phyloP scores from a whole-genome alignment of 495 filamentous ascomycete species.

The Penicillium coprophilum region DNA sequence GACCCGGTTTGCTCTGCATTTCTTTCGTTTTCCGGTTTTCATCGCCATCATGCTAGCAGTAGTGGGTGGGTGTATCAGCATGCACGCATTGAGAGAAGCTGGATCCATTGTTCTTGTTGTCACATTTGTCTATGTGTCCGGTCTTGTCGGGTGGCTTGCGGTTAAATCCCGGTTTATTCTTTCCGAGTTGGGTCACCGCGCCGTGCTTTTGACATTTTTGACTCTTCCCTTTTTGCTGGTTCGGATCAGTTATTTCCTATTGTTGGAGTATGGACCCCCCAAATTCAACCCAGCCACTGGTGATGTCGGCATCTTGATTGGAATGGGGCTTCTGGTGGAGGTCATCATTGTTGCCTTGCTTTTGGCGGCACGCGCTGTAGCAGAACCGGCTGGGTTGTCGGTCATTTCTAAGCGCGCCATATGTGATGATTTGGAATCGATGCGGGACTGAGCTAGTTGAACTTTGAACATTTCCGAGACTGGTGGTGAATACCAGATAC shows the following conservation, averaged over 20 bases:
- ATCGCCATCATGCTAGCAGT: slow-evolving; percentile 29
- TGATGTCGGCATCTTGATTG: slow-evolving; percentile 23
- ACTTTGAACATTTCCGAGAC: not conserved
- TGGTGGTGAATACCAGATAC: not conserved
- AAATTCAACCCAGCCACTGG: slow-evolving; percentile 28
- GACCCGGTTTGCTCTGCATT: slow-evolving; percentile 18
- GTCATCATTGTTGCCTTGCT: slow-evolving; percentile 25
- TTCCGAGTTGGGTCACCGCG: slow-evolving; percentile 22
- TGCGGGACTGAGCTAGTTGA: slow-evolving; percentile 4
- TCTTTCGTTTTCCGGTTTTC: slow-evolving; percentile 32
- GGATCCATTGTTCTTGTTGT: slow-evolving; percentile 27
- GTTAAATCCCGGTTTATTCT: slow-evolving; percentile 26
- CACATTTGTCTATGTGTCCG: slow-evolving; percentile 30
- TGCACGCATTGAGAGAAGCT: slow-evolving; percentile 22
- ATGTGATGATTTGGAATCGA: slow-evolving; percentile 11
- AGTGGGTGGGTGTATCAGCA: slow-evolving; percentile 26
- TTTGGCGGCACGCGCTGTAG: slow-evolving; percentile 25
- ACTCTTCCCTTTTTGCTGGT: slow-evolving; percentile 32
- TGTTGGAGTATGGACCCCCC: slow-evolving; percentile 25
- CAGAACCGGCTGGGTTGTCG: slow-evolving; percentile 23
- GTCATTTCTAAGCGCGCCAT: slow-evolving; percentile 2
- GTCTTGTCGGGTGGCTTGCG: slow-evolving; percentile 27
- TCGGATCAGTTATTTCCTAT: slow-evolving; percentile 28
- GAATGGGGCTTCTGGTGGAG: slow-evolving; percentile 38
- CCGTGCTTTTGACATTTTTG: slow-evolving; percentile 19